A percentile compares a stretch with the other conserved stretches of the same genome.
Conservation (phyloP, 2,329 filamentous ascomycete species). For the Venturia carpophila region DNA sequence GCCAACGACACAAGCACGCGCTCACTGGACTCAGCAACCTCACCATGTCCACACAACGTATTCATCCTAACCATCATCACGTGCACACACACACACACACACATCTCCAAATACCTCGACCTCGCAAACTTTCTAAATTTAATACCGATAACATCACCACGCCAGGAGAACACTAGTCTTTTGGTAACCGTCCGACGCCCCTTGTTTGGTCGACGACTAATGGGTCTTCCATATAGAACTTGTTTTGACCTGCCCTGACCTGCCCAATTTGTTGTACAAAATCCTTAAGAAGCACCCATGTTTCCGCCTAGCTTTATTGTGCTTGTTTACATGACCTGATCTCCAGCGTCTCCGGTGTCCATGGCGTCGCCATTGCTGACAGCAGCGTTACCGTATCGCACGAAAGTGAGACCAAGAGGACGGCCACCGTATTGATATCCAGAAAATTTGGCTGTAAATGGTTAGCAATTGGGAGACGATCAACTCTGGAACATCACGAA, state of each 20-base stretch:
- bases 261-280: constrained; percentile 9
- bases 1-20: background rate
- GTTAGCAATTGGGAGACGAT: constrained; percentile 25
- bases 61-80: background rate
- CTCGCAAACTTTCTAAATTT: constrained; percentile 5
- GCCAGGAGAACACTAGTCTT: constrained; percentile 3
- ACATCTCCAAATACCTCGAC: background rate
- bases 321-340: constrained; percentile 82
- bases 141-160: background rate
- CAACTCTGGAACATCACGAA: constrained; percentile 36
- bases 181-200: background rate
- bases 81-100: background rate
- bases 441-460: constrained; percentile 73
- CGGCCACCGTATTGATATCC: constrained; percentile 96
- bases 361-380: constrained; percentile 58
- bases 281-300: background rate
- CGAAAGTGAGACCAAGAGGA: constrained; percentile 84
- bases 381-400: constrained; percentile 76
- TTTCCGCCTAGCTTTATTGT: background rate
- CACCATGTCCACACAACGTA: no score
- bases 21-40: background rate
- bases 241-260: background rate
- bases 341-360: constrained; percentile 65
- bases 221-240: constrained; percentile 3
- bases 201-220: background rate